These are phyloP conservation scores for Tylopilus vinaceipallidus DNA, from an alignment of 768 basidiomycete species.

Conservation along the genomic window DNA sequence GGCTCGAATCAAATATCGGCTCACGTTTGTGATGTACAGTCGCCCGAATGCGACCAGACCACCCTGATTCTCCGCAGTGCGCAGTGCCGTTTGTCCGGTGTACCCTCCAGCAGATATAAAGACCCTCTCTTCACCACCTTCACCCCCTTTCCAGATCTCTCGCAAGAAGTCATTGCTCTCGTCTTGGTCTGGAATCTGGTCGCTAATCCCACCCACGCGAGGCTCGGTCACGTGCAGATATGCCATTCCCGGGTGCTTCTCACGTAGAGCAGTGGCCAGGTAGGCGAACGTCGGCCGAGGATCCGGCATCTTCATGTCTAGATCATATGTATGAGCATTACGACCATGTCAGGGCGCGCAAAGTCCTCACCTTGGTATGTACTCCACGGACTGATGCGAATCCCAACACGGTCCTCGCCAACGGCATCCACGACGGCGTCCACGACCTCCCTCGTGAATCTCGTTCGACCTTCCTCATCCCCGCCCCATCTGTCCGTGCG, in stretches of 20 bases:
- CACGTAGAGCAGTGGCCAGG: neutral
- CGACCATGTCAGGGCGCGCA: neutral
- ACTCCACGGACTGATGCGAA: neutral
- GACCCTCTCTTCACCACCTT: conserved; percentile 26
- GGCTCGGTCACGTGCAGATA: neutral
- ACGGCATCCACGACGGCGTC: neutral
- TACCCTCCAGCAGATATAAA: conserved; percentile 47
- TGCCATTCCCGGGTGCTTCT: neutral
- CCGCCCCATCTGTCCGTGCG: conserved; percentile 45
- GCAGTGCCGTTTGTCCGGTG: conserved; percentile 38
- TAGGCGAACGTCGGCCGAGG: neutral
- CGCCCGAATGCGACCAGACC: conserved; percentile 35
- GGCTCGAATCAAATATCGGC: neutral
- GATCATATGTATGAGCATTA: too few relatives aligned
- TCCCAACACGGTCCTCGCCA: neutral
- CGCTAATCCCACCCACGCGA: neutral
- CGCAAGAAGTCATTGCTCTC: neutral
- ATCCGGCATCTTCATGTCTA: too few relatives aligned
- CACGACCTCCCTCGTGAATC: conserved; percentile 46
- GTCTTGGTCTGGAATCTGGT: neutral
- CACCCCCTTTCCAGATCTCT: neutral
- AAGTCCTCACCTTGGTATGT: neutral
- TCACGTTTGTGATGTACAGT: neutral
- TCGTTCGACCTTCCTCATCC: conserved; percentile 45
- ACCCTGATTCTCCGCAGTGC: conserved; percentile 31